Conservation (phyloP, 495 filamentous ascomycete genomes). For the Massariosphaeria phaeospora region DNA sequence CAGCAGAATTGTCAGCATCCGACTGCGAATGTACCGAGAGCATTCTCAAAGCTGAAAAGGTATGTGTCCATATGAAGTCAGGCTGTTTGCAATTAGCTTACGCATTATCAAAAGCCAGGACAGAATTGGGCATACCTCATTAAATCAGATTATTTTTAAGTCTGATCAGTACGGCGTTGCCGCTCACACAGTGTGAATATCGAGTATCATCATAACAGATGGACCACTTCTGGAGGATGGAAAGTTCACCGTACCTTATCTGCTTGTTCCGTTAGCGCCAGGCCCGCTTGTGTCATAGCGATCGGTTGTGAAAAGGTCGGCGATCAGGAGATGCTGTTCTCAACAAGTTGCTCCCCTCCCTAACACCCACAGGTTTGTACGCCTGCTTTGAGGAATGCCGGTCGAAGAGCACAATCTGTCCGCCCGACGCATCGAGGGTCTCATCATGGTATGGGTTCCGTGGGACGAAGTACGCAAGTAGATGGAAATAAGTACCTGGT, state of each 20-base stretch:
- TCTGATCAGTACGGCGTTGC: slow-evolving; percentile 67
- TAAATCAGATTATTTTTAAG: slow-evolving; percentile 99
- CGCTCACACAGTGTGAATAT: slow-evolving; percentile 99
- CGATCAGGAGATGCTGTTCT: slow-evolving; percentile 91
- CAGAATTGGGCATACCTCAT: slow-evolving; percentile 64
- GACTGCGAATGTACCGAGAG: no score
- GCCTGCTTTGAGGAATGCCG: slow-evolving; percentile 62
- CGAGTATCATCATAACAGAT: slow-evolving; percentile 64
- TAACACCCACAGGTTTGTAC: slow-evolving; percentile 82
- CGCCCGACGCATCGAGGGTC: slow-evolving; percentile 98
- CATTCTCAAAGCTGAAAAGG: slow-evolving; percentile 8
- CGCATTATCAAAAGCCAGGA: no score
- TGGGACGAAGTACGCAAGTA: slow-evolving; percentile 22
- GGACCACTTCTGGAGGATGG: slow-evolving; percentile 29
- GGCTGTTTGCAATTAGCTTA: slow-evolving; percentile 27
- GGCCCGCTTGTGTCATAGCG: neutral
- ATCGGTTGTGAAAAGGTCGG: slow-evolving; percentile 36
- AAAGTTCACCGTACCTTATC: slow-evolving; percentile 22
- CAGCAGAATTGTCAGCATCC: slow-evolving; percentile 2
- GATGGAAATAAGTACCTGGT: slow-evolving; percentile 49
- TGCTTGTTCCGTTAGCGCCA: slow-evolving; percentile 5
- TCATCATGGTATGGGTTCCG: slow-evolving; percentile 55
- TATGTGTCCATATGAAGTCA: slow-evolving; percentile 34
- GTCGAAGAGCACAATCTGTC: slow-evolving; percentile 75
- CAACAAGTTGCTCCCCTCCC: slow-evolving; percentile 79